Percentiles rank a stretch among this genome's conserved stretches.
Conservation (phyloP, 768 basidiomycete species). For the Trametes coccinea region DNA sequence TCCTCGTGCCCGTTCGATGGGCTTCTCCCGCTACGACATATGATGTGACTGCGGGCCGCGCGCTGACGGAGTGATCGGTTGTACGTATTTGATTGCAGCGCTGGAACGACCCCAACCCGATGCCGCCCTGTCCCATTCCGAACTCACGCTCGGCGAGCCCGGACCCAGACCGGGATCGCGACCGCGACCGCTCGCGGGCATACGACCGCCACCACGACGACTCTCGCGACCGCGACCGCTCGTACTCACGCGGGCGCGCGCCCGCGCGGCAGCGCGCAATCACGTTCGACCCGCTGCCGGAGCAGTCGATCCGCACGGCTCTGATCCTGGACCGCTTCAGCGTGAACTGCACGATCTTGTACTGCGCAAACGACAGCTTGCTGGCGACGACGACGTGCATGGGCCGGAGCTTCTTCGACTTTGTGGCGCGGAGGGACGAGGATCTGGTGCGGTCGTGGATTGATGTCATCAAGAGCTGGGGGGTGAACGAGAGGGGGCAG, state of each 20-base stretch:
- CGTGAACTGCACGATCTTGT: slow-evolving; percentile 60
- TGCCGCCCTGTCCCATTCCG: slow-evolving; percentile 38
- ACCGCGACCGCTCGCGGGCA: not conserved
- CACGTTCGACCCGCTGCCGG: slow-evolving; percentile 62
- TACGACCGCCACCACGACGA: not conserved
- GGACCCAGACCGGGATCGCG: not conserved
- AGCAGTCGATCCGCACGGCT: slow-evolving; percentile 73
- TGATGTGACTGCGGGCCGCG: not conserved
- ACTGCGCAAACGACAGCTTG: slow-evolving; percentile 74
- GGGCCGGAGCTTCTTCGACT: slow-evolving; percentile 74
- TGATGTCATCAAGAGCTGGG: slow-evolving; percentile 77
- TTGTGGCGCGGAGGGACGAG: slow-evolving; percentile 66
- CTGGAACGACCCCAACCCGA: slow-evolving; percentile 37
- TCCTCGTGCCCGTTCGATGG: slow-evolving; percentile 46
- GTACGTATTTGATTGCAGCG: slow-evolving; percentile 21
- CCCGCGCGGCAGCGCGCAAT: slow-evolving; percentile 31
- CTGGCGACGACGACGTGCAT: slow-evolving; percentile 58
- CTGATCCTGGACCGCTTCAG: slow-evolving; percentile 82
- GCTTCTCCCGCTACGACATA: slow-evolving; percentile 17
- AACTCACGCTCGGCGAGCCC: slow-evolving; percentile 20
- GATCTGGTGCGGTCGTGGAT: slow-evolving; percentile 70
- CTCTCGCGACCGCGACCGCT: not conserved
- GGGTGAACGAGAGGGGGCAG: slow-evolving; percentile 80
- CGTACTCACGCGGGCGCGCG: not conserved
- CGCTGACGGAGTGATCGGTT: not conserved